Evolutionary conservation across 1,284 basidiomycete species (phyloP).

Genomic region (Heterobasidion parviporum): DNA sequence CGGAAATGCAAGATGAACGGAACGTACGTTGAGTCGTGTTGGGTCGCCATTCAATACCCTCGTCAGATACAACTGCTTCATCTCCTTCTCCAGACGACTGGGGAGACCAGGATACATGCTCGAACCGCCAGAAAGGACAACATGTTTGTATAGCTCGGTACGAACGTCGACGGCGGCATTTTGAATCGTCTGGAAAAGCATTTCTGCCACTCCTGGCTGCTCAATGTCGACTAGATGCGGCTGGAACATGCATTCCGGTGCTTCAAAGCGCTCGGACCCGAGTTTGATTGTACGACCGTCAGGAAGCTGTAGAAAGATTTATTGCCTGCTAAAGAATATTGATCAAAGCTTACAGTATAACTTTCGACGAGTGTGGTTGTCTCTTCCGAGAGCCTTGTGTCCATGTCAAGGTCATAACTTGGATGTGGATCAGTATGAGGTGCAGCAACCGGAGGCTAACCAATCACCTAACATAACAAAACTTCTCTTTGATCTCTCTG

Average conservation of each 20-base stretch:
- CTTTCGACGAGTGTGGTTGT: slow-evolving; percentile 95
- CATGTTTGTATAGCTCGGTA: slow-evolving; percentile 93
- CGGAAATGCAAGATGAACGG: neutral
- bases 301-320: slow-evolving; percentile 56
- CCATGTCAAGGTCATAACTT: slow-evolving; percentile 92
- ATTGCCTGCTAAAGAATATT: neutral
- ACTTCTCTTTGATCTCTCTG: slow-evolving; percentile 96
- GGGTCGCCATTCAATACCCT: slow-evolving; percentile 85
- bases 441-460: too few species aligned
- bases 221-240: slow-evolving; percentile 97
- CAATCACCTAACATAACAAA: slow-evolving; percentile 88
- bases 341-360: slow-evolving; percentile 68
- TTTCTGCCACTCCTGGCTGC: slow-evolving; percentile 96
- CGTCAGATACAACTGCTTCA: slow-evolving; percentile 97
- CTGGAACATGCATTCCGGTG: slow-evolving; percentile 99
- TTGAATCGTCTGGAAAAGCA: slow-evolving; percentile 97
- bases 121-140: slow-evolving; percentile 95
- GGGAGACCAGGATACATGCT: slow-evolving; percentile 99
- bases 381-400: slow-evolving; percentile 91
- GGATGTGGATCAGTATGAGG: neutral
- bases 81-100: slow-evolving; percentile 95
- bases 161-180: slow-evolving; percentile 86
- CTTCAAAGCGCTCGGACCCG: slow-evolving; percentile 97
- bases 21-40: slow-evolving; percentile 75
- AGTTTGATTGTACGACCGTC: slow-evolving; percentile 97